Evolutionary conservation across 176 grass and related monocot species (phyloP), one percentile per base, ranked within the genome.

Genomic region (Secale cereale): DNA sequence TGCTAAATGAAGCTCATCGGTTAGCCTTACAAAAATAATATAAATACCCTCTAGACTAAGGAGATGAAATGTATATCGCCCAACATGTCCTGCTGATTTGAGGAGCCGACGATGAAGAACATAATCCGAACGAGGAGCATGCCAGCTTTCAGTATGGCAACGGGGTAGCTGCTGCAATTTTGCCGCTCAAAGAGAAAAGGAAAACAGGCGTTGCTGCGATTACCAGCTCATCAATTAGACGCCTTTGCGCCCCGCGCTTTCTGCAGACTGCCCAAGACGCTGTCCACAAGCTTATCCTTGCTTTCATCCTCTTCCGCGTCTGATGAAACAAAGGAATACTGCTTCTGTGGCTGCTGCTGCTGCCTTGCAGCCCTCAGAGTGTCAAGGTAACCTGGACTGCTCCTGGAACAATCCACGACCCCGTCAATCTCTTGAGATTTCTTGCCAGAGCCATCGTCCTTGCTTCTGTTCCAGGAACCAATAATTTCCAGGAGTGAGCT

Each of bases 401-500:
- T 61, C 59, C 56, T 86, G 15, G 93, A 92, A 82, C 80, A 92
- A 68, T 92, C 88, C 46, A 88, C 85, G 13, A 88, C 76, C 11
- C 79, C 80, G 73, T 88, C 90, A 27, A 82, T 80, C 29, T 75
- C 90, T 77, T 82, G 59, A 88, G 32, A 13, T 82, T 86, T 80
- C 29, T 78, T 85, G 56, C 69, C 76, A 66, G 45, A 79, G 62
- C 22, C 56, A 76, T 16, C 77, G 57, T 80, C 81, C 83, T 90
- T 88, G 54, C 77, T 81, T 56, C 59, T 84, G 63, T 79, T 88
- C 93, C 93, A 95, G n/a, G 93, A 92, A 82, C 85, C 93, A 70
- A 95, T 91, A 48, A 95, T 92, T 40, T 88, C 46, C 3, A 94
- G 78, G 61, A 95, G 90, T 4, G 93, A 90, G 73, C 80, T 95